A percentile compares a stretch with the other conserved stretches of the same genome.
Evolutionary conservation across 352 stramenopile genomes (phyloP).

Genomic region (Saprolegnia diclina): DNA sequence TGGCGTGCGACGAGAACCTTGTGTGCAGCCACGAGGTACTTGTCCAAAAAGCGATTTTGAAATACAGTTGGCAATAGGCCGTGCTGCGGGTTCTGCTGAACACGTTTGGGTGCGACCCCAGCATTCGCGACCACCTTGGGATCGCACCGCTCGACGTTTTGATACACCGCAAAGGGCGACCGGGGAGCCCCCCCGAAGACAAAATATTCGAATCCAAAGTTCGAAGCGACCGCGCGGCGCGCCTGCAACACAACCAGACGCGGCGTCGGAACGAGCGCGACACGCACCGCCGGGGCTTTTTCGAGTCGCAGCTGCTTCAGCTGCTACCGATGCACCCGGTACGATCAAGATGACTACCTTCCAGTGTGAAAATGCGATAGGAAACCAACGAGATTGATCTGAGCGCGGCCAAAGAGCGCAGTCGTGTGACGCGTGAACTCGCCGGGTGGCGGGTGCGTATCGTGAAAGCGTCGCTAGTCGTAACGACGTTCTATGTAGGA

Average conservation of each 20-base stretch:
- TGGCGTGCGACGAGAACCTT: constrained; percentile 76
- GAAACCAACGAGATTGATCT: constrained; percentile 18
- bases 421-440: background rate
- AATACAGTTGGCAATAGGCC: background rate
- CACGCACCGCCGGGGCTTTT: background rate
- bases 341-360: background rate
- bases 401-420: background rate
- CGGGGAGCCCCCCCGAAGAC: constrained; percentile 53
- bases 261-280: constrained; percentile 37
- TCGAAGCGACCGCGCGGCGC: constrained; percentile 33
- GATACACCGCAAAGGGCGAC: constrained; percentile 43
- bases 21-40: constrained; percentile 66
- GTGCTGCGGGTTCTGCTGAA: background rate
- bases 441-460: constrained; percentile 39
- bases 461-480: too few species aligned
- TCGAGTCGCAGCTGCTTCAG: constrained; percentile 13
- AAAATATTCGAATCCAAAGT: constrained; percentile 32
- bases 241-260: constrained; percentile 32
- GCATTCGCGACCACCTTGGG: constrained; percentile 45
- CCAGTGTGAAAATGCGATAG: background rate
- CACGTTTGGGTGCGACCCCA: constrained; percentile 47
- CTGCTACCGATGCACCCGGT: background rate
- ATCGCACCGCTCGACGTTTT: constrained; percentile 41
- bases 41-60: background rate
- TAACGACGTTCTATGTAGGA: too few species aligned